phyloP scores from a whole-genome alignment of 805 yeast genomes.

The Yarrowia bubula region DNA sequence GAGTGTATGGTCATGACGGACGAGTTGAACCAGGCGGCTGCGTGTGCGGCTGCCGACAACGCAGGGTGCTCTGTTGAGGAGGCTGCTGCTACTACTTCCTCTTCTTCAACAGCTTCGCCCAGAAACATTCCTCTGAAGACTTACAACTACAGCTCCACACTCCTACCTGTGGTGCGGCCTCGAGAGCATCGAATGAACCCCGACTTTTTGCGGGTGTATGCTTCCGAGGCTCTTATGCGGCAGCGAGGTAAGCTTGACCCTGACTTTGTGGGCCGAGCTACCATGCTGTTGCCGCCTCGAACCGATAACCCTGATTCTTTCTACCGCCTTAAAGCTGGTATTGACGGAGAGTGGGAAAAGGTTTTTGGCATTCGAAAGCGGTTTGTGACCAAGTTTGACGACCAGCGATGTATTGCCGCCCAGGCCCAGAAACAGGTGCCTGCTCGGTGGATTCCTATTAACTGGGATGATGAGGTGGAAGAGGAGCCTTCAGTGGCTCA shows the following conservation, averaged over 20 bases:
- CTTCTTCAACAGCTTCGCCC: neutral
- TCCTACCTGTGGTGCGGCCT: slow-evolving; percentile 36
- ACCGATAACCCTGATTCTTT: slow-evolving; percentile 21
- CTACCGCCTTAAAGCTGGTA: slow-evolving; percentile 23
- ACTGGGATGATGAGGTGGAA: slow-evolving; percentile 10
- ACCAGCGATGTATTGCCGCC: slow-evolving; percentile 4
- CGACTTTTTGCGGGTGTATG: slow-evolving; percentile 39
- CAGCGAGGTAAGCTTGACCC: slow-evolving; percentile 39
- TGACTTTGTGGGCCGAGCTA: slow-evolving; percentile 38
- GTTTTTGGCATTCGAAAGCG: slow-evolving; percentile 35
- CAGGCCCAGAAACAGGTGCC: slow-evolving; percentile 18
- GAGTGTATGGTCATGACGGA: slow-evolving; percentile 30
- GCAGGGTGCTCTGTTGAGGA: slow-evolving; percentile 4
- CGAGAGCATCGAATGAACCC: slow-evolving; percentile 40
- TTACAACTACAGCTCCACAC: slow-evolving; percentile 37
- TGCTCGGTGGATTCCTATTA: slow-evolving; percentile 5
- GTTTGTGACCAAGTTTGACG: slow-evolving; percentile 29
- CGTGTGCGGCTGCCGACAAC: slow-evolving; percentile 3
- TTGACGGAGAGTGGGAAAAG: slow-evolving; percentile 31
- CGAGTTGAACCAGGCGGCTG: slow-evolving; percentile 7
- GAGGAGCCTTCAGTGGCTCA: neutral
- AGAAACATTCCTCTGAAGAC: slow-evolving; percentile 34
- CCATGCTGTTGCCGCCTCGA: slow-evolving; percentile 38
- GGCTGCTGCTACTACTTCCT: neutral
- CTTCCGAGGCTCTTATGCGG: slow-evolving; percentile 40